Conservation (phyloP, 495 filamentous ascomycete species). For the Aspergillus carlsbadensis region DNA sequence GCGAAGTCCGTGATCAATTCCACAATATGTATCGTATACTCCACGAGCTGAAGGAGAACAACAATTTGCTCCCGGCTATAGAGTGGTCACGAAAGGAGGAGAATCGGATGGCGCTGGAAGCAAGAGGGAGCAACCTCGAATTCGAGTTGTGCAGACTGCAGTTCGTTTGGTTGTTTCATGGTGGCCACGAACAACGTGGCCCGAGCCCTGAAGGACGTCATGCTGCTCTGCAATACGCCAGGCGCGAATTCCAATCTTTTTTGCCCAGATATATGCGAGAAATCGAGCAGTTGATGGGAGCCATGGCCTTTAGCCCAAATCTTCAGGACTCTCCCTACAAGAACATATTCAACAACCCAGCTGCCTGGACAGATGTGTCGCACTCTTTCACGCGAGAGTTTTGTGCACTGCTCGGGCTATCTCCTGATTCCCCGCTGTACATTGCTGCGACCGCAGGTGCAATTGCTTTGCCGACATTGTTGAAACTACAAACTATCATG, state of each 20-base stretch:
- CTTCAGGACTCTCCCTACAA: conserved; percentile 70
- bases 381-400: conserved; percentile 89
- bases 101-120: conserved; percentile 68
- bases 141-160: conserved; percentile 89
- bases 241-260: conserved; percentile 64
- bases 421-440: conserved; percentile 86
- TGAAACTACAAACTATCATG: conserved; percentile 81
- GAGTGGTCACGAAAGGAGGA: conserved; percentile 65
- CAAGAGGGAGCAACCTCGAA: conserved; percentile 86
- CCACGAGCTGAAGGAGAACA: conserved; percentile 63
- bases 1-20: conserved; percentile 75
- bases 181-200: conserved; percentile 30
- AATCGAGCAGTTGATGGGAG: conserved; percentile 71
- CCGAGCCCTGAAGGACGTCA: conserved; percentile 39
- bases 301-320: conserved; percentile 74
- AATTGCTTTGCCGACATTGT: conserved; percentile 79
- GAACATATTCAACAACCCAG: conserved; percentile 67
- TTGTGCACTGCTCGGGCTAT: conserved; percentile 85
- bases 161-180: conserved; percentile 78
- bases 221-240: conserved; percentile 72
- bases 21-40: conserved; percentile 88
- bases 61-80: conserved; percentile 80
- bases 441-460: conserved; percentile 88
- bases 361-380: conserved; percentile 77
- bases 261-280: conserved; percentile 68